phyloP scores from a whole-genome alignment of 2,329 filamentous ascomycete species.

The Colletotrichum chrysophilum region DNA sequence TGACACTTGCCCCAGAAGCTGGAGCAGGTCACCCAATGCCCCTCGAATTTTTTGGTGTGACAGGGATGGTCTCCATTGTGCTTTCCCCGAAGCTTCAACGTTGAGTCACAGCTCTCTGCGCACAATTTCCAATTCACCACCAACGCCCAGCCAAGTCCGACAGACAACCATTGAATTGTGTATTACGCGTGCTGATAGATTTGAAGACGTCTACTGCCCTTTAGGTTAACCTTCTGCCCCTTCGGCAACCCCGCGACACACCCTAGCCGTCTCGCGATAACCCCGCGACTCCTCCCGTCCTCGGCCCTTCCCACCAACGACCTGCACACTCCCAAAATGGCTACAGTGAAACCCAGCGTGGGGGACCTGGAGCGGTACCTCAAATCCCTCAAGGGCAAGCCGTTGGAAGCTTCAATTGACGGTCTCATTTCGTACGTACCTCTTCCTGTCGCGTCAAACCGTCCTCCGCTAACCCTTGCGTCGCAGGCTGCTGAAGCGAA shows the following conservation, averaged over 20 bases:
- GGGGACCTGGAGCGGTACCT: constrained; percentile 81
- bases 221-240: neutral
- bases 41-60: constrained; percentile 22
- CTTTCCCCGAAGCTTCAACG: constrained; percentile 10
- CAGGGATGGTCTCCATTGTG: constrained; percentile 3
- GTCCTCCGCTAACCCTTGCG: constrained; percentile 2
- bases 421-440: constrained; percentile 79
- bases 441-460: constrained; percentile 9
- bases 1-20: neutral
- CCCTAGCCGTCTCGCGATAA: neutral
- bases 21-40: constrained; percentile 7
- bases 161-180: neutral
- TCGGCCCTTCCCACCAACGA: neutral
- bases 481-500: constrained; percentile 80
- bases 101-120: constrained; percentile 19
- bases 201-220: neutral
- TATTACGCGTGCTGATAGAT: neutral
- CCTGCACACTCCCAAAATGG: constrained; percentile 49
- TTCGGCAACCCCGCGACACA: neutral
- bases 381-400: constrained; percentile 76
- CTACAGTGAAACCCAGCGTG: constrained; percentile 61
- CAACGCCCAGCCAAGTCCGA: neutral
- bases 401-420: constrained; percentile 84
- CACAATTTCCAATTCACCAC: constrained; percentile 13
- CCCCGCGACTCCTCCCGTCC: neutral